Conservation (phyloP, 768 basidiomycete species). For the Hericium coralloides region DNA sequence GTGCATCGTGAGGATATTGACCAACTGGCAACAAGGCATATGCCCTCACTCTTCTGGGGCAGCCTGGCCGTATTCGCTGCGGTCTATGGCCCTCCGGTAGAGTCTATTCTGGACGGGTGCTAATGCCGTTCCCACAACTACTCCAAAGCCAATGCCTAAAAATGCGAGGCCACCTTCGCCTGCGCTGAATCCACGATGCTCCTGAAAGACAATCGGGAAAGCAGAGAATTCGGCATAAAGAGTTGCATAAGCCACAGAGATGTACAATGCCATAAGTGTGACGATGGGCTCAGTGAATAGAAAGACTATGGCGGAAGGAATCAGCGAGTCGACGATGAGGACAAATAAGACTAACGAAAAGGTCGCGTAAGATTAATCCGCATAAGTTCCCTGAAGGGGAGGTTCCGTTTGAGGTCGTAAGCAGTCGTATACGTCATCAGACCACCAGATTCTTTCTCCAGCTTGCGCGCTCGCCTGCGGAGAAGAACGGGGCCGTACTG, state of each 20-base stretch:
- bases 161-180: constrained; percentile 54
- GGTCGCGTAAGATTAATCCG: constrained; percentile 44
- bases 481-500: constrained; percentile 57
- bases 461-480: constrained; percentile 37
- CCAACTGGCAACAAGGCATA: too few relatives aligned
- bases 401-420: constrained; percentile 37
- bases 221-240: constrained; percentile 60
- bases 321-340: constrained; percentile 4
- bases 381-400: constrained; percentile 34
- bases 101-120: constrained; percentile 46
- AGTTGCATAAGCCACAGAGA: constrained; percentile 51
- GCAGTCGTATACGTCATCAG: constrained; percentile 38
- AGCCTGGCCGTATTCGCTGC: constrained; percentile 38
- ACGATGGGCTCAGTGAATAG: constrained; percentile 59
- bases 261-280: constrained; percentile 46
- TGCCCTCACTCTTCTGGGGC: constrained; percentile 49
- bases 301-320: constrained; percentile 32
- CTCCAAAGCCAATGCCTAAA: constrained; percentile 54
- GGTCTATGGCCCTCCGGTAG: constrained; percentile 41
- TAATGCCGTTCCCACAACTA: constrained; percentile 38
- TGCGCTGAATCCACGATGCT: constrained; percentile 41
- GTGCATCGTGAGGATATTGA: too few relatives aligned
- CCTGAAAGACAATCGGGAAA: constrained; percentile 50
- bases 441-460: constrained; percentile 32
- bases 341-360: constrained; percentile 31